Evolutionary conservation across 768 basidiomycete species (phyloP).

Genomic region (Suillus discolor): DNA sequence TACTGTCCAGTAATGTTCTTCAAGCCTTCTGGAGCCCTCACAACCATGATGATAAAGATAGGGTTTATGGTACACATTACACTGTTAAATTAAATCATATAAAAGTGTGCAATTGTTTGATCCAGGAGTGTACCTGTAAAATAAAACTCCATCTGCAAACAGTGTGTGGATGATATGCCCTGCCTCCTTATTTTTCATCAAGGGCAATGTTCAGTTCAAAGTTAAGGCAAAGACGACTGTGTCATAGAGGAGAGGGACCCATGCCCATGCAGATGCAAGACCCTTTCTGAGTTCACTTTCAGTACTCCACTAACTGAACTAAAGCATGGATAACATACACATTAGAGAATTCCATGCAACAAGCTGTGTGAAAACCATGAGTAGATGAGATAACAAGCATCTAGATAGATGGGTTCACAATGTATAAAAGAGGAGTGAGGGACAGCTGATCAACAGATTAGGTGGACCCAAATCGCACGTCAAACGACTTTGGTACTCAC

Average conservation of each 20-base stretch:
- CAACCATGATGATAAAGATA: slow-evolving; percentile 41
- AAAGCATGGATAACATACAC: slow-evolving; percentile 21
- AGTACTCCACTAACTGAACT: not conserved
- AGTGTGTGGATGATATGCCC: slow-evolving; percentile 27
- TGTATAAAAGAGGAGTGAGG: slow-evolving; percentile 9
- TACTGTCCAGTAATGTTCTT: slow-evolving; percentile 41
- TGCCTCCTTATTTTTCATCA: slow-evolving; percentile 18
- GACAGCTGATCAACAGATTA: slow-evolving; percentile 16
- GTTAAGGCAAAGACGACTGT: slow-evolving; percentile 38
- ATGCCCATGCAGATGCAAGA: slow-evolving; percentile 39
- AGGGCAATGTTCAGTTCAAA: slow-evolving; percentile 31
- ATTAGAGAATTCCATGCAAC: slow-evolving; percentile 40
- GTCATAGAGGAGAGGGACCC: slow-evolving; percentile 44
- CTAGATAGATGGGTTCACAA: slow-evolving; percentile 12
- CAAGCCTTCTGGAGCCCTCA: slow-evolving; percentile 28
- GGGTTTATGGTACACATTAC: slow-evolving; percentile 42
- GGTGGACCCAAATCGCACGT: slow-evolving; percentile 3
- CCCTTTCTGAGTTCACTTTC: slow-evolving; percentile 13
- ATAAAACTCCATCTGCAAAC: slow-evolving; percentile 35
- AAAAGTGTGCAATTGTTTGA: not conserved
- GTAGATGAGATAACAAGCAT: slow-evolving; percentile 25
- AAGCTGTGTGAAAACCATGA: slow-evolving; percentile 31
- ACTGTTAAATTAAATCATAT: slow-evolving; percentile 20
- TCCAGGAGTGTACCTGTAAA: slow-evolving; percentile 32
- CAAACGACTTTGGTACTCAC: slow-evolving; percentile 36